Percentiles rank a stretch among this genome's conserved stretches.
phyloP scores from a whole-genome alignment of 2,329 filamentous ascomycete genomes.

The Scolecobasidium constrictum region DNA sequence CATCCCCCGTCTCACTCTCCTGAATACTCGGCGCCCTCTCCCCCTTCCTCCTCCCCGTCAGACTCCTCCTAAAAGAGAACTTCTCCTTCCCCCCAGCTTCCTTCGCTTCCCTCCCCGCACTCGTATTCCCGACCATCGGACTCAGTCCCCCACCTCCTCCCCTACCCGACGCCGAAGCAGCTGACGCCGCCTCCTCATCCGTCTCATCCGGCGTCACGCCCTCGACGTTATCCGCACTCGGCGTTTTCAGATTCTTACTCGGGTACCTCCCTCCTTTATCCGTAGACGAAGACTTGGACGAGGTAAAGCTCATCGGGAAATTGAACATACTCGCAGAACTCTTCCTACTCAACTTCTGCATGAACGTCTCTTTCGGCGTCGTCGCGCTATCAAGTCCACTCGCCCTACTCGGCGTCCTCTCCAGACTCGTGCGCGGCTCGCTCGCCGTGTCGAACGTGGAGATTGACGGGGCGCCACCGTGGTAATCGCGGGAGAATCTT shows the following conservation, averaged over 20 bases:
- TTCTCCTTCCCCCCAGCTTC: conserved; percentile 25
- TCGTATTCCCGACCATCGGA: conserved; percentile 22
- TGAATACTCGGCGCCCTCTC: conserved; percentile 19
- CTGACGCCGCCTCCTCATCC: conserved; percentile 22
- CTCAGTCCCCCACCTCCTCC: conserved; percentile 21
- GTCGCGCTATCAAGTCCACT: conserved; percentile 14
- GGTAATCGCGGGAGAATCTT: conserved; percentile 29
- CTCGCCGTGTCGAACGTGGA: conserved; percentile 22
- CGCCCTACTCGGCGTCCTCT: conserved; percentile 25
- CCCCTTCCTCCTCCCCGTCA: conserved; percentile 30
- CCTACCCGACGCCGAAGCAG: conserved; percentile 13
- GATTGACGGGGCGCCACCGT: conserved; percentile 23
- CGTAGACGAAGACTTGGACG: conserved; percentile 10
- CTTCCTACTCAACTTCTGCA: conserved; percentile 39
- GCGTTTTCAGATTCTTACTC: conserved; percentile 15
- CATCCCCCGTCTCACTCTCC: conserved; percentile 10
- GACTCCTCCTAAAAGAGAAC: conserved; percentile 31
- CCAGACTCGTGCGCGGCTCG: conserved; percentile 28
- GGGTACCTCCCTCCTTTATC: conserved; percentile 19
- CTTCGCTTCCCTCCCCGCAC: conserved; percentile 13
- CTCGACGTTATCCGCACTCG: conserved; percentile 13
- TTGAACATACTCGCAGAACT: conserved; percentile 33
- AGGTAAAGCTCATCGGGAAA: conserved; percentile 26
- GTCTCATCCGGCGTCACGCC: conserved; percentile 26
- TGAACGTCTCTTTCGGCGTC: conserved; percentile 32